phyloP scores from a whole-genome alignment of 495 filamentous ascomycete genomes.

The Pyrenula massariospora region DNA sequence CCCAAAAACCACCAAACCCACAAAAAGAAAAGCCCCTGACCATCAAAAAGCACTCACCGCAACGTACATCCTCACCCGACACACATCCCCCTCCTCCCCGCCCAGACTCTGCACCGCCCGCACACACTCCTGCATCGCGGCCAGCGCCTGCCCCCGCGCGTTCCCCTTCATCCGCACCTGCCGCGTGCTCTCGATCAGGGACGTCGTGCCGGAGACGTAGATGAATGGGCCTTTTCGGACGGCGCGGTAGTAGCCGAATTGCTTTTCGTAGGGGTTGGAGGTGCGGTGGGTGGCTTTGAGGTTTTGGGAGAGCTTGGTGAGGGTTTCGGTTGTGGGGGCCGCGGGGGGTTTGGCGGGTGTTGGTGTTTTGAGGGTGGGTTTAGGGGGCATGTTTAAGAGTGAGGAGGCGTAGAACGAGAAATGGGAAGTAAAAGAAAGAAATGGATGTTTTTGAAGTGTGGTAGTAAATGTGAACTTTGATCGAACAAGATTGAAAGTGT shows the following conservation, averaged over 20 bases:
- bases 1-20: too few relatives aligned
- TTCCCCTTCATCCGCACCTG: slow-evolving; percentile 20
- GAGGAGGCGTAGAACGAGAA: too few relatives aligned
- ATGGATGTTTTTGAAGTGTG: too few relatives aligned
- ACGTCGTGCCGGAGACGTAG: slow-evolving; percentile 35
- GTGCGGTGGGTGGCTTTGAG: slow-evolving; percentile 7
- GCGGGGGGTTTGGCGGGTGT: neutral
- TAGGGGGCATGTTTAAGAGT: too few relatives aligned
- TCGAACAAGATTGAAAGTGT: too few relatives aligned
- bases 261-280: slow-evolving; percentile 28
- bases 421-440: too few relatives aligned
- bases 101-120: slow-evolving; percentile 28
- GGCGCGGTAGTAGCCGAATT: slow-evolving; percentile 35
- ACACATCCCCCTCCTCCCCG: slow-evolving; percentile 23
- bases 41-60: too few relatives aligned
- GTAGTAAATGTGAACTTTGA: too few relatives aligned
- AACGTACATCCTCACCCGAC: slow-evolving; percentile 30
- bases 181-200: slow-evolving; percentile 4
- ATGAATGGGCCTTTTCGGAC: slow-evolving; percentile 29
- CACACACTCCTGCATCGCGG: slow-evolving; percentile 27
- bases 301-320: neutral
- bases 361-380: too few relatives aligned
- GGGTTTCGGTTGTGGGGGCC: neutral
- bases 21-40: too few relatives aligned
- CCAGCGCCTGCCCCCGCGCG: slow-evolving; percentile 24